These are phyloP conservation scores for Musa troglodytarum DNA, from an alignment of 176 grass and related monocot species.

Conservation along the genomic window DNA sequence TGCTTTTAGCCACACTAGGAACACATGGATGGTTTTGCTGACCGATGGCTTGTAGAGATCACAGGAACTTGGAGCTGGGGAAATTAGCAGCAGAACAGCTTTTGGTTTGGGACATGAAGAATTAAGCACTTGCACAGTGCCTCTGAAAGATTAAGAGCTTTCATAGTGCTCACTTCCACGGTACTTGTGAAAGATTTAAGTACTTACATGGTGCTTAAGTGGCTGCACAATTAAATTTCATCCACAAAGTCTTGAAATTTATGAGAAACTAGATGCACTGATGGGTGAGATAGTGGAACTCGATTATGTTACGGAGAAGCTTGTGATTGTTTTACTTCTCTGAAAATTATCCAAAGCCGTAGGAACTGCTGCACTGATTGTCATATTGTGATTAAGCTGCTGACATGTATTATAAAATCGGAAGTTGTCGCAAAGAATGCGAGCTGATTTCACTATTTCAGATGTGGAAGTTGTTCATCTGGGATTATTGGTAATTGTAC, in stretches of 20 bases:
- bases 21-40: conserved; percentile 74
- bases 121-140: background rate
- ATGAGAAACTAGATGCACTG: conserved; percentile 47
- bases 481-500: conserved; percentile 68
- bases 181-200: background rate
- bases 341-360: conserved; percentile 55
- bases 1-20: conserved; percentile 47
- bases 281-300: conserved; percentile 43
- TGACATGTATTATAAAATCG: conserved; percentile 38
- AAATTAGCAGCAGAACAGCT: conserved; percentile 58
- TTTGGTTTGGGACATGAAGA: conserved; percentile 54
- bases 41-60: conserved; percentile 49
- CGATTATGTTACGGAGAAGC: conserved; percentile 43
- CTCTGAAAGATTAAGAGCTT: too few species aligned
- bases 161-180: too few species aligned
- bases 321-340: conserved; percentile 46
- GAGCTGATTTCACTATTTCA: conserved; percentile 84
- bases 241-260: conserved; percentile 45
- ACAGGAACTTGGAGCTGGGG: conserved; percentile 58
- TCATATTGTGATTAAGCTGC: conserved; percentile 55
- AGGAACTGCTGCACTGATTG: conserved; percentile 48
- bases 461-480: conserved; percentile 65
- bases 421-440: conserved; percentile 68
- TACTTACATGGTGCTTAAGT: conserved; percentile 61
- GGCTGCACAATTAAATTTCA: conserved; percentile 34